Evolutionary conservation across 1,139 yeast genomes (phyloP), one percentile per base, ranked within the genome.

Genomic region (Pneumocystis jirovecii): DNA sequence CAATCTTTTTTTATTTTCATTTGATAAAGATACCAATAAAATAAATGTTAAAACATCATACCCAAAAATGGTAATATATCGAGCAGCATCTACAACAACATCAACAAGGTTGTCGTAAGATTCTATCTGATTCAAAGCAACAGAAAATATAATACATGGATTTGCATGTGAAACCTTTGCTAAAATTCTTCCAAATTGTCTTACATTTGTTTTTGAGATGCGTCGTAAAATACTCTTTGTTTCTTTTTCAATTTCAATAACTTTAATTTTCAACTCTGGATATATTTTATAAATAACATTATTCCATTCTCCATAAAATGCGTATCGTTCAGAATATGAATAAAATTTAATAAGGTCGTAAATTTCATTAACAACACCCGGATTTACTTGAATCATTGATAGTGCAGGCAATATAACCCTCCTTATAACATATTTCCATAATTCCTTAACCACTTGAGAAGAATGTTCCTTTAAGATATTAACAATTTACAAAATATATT

Each of bases 61-160:
- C 0, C 91, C 93, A 72, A 87, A 85, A 8, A 78, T 81, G 66
- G 86, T 87, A 73, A 90, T 89, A 71, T 85, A 87, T 62, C 85
- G 79, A 0, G 96, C 91, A 1, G 96, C 84, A 65, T 86, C 87
- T 12, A 89, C 91, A 15, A 93, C 85, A 66, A 90, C 78, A 61
- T 83, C 85, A 65, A 85, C 89, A 69, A 90, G 82, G 73, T 90
- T 93, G 73, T 88, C 96, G 73, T 93, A 95, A 77, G 96, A 89
- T 74, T 95, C 98, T 68, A 93, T 85, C 66, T 79, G 82, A 50
- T 77, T 72, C 31, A 79, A 73, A 45, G 78, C 74, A 1, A 74
- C 79, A 0, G 75, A 71, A 64, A 79, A 82, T 42, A 95, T 83
- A 1, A 96, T 89, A 39, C 93, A 74, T 0, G 98, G 98, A 72